Conservation (phyloP, 169 alveolate species). For the Eimeria maxima region DNA sequence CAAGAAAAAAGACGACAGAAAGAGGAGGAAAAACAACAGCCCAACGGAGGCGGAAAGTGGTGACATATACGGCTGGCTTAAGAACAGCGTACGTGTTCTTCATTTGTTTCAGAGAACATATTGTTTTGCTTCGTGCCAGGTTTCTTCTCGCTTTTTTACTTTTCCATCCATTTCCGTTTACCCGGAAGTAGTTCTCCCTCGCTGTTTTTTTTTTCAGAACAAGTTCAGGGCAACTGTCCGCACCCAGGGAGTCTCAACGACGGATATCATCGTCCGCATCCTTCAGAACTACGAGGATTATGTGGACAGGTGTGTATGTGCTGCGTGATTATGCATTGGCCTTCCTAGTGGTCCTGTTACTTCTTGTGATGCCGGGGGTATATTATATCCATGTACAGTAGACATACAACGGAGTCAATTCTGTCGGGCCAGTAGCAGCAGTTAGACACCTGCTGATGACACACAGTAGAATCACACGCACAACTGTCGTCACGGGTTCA, state of each 20-base stretch:
- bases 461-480: no score
- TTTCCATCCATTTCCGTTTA: not conserved
- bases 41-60: slow-evolving; percentile 88
- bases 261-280: slow-evolving; percentile 96
- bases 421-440: no score
- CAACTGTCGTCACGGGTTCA: no score
- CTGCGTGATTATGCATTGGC: not conserved
- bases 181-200: no score
- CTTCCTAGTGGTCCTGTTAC: not conserved
- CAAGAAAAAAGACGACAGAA: slow-evolving; percentile 82
- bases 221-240: slow-evolving; percentile 96
- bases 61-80: slow-evolving; percentile 96
- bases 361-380: not conserved
- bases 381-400: not conserved
- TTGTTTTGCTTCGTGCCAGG: not conserved
- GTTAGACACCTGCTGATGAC: no score
- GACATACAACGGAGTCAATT: not conserved
- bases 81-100: slow-evolving; percentile 80
- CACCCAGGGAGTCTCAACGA: slow-evolving; percentile 98
- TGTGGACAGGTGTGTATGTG: slow-evolving; percentile 87
- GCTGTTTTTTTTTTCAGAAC: slow-evolving; percentile 84
- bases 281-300: slow-evolving; percentile 97
- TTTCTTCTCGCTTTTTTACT: not conserved
- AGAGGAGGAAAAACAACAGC: slow-evolving; percentile 84
- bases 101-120: not conserved